Conservation (phyloP, 2,329 filamentous ascomycete species). For the Ceratocystis ficicola region DNA sequence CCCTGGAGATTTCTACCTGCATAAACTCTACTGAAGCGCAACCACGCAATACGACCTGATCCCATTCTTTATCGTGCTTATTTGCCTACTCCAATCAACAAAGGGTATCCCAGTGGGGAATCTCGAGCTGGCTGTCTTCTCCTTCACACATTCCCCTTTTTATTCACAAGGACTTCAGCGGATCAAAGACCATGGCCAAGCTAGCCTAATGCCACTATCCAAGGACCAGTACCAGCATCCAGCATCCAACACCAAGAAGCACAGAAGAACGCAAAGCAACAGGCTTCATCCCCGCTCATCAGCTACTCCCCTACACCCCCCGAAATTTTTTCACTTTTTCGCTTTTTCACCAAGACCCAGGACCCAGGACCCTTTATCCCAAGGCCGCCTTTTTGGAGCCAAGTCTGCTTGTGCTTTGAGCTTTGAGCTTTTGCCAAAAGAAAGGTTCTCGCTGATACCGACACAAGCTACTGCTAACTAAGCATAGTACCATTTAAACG, state of each 20-base stretch:
- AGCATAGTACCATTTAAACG: not conserved
- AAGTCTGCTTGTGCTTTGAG: conserved; percentile 5
- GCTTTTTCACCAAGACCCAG: not conserved
- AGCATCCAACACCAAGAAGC: conserved; percentile 8
- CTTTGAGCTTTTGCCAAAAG: not conserved
- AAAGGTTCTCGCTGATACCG: conserved; percentile 8
- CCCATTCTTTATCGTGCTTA: not conserved
- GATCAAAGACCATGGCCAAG: conserved; percentile 9
- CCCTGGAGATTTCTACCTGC: conserved; percentile 2
- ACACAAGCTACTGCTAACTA: conserved; percentile 3
- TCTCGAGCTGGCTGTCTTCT: not conserved
- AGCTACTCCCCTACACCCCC: conserved; percentile 10
- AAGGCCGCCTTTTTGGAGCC: not conserved
- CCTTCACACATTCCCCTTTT: conserved; percentile 2
- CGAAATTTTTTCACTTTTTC: not conserved
- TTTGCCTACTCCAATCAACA: not conserved
- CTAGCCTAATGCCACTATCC: conserved; percentile 7
- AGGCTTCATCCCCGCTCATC: conserved; percentile 12
- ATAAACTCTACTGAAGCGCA: not conserved
- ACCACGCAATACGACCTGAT: not conserved
- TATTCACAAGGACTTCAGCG: conserved; percentile 1
- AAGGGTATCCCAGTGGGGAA: not conserved
- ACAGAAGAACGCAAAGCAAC: conserved; percentile 3
- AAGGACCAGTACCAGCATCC: conserved; percentile 6
- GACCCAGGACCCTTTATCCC: conserved; percentile 9